phyloP scores from a whole-genome alignment of 768 basidiomycete genomes.

The Hortiboletus campestris region DNA sequence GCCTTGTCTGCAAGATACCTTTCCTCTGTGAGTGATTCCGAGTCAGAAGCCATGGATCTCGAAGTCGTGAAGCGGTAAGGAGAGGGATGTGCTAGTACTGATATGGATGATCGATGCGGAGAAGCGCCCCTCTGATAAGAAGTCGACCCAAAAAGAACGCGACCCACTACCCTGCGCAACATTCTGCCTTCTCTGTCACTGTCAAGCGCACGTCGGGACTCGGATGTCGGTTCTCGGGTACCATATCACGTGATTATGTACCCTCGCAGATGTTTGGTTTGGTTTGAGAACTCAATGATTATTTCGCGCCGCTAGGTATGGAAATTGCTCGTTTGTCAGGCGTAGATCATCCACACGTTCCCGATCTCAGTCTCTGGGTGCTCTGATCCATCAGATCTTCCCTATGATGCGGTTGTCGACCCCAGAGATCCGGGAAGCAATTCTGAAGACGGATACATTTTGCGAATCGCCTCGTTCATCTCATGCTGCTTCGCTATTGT shows the following conservation, averaged over 20 bases:
- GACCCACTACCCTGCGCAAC: slow-evolving; percentile 6
- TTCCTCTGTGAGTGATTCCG: slow-evolving; percentile 44
- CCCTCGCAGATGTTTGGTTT: too few relatives aligned
- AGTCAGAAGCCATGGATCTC: slow-evolving; percentile 36
- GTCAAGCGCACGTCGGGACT: slow-evolving; percentile 5
- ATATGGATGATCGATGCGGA: slow-evolving; percentile 10
- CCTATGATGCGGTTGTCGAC: too few relatives aligned
- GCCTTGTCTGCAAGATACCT: slow-evolving; percentile 73
- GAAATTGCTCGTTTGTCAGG: too few relatives aligned
- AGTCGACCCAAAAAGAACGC: slow-evolving; percentile 1
- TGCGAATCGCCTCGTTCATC: too few relatives aligned
- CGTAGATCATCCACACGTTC: too few relatives aligned
- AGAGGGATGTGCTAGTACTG: neutral
- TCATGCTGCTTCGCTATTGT: too few relatives aligned
- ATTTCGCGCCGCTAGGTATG: too few relatives aligned
- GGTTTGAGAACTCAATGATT: too few relatives aligned
- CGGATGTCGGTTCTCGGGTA: slow-evolving; percentile 8
- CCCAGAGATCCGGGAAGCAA: too few relatives aligned
- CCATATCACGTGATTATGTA: neutral
- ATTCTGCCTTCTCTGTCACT: neutral
- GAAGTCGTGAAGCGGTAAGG: neutral
- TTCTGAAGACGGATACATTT: too few relatives aligned
- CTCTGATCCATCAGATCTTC: too few relatives aligned
- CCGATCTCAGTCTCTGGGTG: too few relatives aligned
- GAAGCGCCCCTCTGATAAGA: slow-evolving; percentile 12